Conservation (phyloP, 257 asterid species). For the Eustoma russellianum region DNA sequence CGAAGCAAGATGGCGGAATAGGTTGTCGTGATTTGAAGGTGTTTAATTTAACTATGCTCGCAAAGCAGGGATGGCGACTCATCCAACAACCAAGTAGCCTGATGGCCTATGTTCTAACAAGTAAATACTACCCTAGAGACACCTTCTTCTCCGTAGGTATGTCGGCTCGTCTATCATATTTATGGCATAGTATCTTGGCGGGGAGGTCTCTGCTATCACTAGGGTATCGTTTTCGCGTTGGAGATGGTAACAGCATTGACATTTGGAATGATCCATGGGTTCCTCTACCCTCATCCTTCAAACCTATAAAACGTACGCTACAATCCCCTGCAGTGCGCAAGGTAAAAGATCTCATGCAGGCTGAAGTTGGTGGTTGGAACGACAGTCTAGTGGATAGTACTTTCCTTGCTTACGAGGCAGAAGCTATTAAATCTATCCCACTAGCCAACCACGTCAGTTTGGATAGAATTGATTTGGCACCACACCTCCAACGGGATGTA, state of each 20-base stretch:
- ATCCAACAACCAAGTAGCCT: too few relatives aligned
- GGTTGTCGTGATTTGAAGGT: neutral
- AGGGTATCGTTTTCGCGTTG: neutral
- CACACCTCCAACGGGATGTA: too few relatives aligned
- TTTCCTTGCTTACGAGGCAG: too few relatives aligned
- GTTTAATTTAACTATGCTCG: neutral
- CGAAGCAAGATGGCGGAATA: neutral
- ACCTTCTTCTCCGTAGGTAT: neutral
- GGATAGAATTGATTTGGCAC: too few relatives aligned
- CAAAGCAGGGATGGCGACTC: neutral
- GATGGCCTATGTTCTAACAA: neutral
- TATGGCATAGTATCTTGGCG: neutral
- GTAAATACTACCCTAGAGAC: neutral
- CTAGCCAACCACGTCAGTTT: too few relatives aligned
- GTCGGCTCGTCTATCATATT: neutral
- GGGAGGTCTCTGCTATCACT: neutral
- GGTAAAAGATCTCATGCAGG: neutral
- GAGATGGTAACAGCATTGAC: neutral
- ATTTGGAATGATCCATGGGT: neutral
- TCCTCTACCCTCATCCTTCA: too few relatives aligned
- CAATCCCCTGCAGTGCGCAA: neutral
- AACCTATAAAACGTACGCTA: neutral
- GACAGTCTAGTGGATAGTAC: neutral
- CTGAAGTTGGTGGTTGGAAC: neutral
- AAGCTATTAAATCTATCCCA: too few relatives aligned